phyloP scores from a whole-genome alignment of 345 rosid species.

The Salix arbutifolia region DNA sequence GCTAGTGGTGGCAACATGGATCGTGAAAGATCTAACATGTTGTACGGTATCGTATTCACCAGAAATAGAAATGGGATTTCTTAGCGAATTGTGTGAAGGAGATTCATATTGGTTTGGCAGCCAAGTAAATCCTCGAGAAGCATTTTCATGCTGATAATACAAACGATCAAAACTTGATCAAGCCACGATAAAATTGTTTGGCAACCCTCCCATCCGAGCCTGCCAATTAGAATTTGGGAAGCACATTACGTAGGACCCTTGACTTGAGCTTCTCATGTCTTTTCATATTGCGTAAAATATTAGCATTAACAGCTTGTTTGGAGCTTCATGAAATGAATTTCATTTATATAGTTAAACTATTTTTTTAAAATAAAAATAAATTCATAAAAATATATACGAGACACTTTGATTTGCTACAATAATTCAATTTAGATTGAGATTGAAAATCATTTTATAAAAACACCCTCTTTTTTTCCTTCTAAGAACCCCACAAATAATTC shows the following conservation, averaged over 20 bases:
- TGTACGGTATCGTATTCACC: background rate
- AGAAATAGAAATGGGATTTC: background rate
- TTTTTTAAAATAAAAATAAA: too few relatives aligned
- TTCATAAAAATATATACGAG: too few relatives aligned
- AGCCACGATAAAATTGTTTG: background rate
- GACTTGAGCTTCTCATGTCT: background rate
- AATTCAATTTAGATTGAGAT: too few relatives aligned
- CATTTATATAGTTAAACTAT: too few relatives aligned
- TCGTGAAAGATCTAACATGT: background rate
- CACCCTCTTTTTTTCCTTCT: too few relatives aligned
- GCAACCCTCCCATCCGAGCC: background rate
- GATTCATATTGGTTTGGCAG: background rate
- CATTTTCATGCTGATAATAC: conserved; percentile 2
- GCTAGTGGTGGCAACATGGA: background rate
- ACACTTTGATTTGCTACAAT: too few relatives aligned
- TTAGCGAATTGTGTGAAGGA: conserved; percentile 16
- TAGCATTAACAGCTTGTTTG: too few relatives aligned
- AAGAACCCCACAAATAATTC: too few relatives aligned
- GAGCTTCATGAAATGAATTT: too few relatives aligned
- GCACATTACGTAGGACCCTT: background rate
- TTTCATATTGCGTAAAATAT: background rate
- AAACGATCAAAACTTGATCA: background rate
- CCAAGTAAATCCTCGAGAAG: background rate
- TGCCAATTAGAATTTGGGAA: background rate
- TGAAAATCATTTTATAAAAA: too few relatives aligned